A percentile compares a stretch with the other conserved stretches of the same genome.
phyloP scores from a whole-genome alignment of 495 filamentous ascomycete species.

The Aspergillus asperescens region DNA sequence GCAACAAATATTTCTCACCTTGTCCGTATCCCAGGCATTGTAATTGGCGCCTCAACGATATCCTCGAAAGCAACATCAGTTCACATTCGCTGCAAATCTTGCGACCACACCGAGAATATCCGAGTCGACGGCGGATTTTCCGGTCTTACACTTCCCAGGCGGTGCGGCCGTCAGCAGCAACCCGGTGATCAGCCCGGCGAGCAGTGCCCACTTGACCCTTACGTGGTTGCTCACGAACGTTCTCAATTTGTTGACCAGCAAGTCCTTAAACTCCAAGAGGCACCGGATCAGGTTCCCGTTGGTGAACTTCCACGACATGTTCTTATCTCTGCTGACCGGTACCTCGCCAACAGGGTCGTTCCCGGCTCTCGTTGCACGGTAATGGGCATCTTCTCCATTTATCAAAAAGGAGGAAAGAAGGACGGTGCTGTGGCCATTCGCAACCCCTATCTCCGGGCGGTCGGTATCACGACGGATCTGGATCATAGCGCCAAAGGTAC shows the following conservation, averaged over 20 bases:
- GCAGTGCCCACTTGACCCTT: conserved; percentile 89
- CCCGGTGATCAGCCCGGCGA: conserved; percentile 54
- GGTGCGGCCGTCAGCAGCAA: conserved; percentile 58
- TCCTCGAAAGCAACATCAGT: conserved; percentile 90
- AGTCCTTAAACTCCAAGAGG: conserved; percentile 96
- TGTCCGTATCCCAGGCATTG: conserved; percentile 92
- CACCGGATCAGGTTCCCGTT: conserved; percentile 95
- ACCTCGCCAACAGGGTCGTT: conserved; percentile 92
- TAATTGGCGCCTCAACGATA: conserved; percentile 94
- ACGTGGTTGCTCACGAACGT: conserved; percentile 90
- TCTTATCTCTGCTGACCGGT: conserved; percentile 88
- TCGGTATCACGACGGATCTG: conserved; percentile 84
- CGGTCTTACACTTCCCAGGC: conserved; percentile 74
- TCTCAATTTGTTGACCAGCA: conserved; percentile 97
- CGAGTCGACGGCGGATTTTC: conserved; percentile 77
- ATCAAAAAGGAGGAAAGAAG: conserved; percentile 79
- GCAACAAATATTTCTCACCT: conserved; percentile 91
- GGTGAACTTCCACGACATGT: conserved; percentile 95
- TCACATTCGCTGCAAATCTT: conserved; percentile 84
- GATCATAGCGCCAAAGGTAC: conserved; percentile 86
- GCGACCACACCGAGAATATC: conserved; percentile 66
- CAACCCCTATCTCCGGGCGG: conserved; percentile 92
- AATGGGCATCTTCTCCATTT: conserved; percentile 98
- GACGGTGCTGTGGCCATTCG: conserved; percentile 87
- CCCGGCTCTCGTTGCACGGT: conserved; percentile 92